Conservation (phyloP, 768 basidiomycete genomes). For the Pholiota microspora region DNA sequence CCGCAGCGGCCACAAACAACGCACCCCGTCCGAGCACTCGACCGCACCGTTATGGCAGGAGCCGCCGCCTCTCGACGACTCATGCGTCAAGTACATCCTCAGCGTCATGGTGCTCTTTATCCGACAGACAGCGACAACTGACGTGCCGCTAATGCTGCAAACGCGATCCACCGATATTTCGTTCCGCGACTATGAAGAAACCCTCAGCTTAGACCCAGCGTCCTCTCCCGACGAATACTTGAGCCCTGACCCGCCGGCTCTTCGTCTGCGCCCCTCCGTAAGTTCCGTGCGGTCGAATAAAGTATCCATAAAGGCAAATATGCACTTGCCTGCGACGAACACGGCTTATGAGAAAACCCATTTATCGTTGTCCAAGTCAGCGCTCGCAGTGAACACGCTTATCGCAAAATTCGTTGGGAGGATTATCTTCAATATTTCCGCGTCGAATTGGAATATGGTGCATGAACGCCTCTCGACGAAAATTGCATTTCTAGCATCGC, state of each 20-base stretch:
- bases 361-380: slow-evolving; percentile 54
- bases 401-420: slow-evolving; percentile 74
- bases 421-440: slow-evolving; percentile 83
- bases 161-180: slow-evolving; percentile 60
- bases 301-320: slow-evolving; percentile 36
- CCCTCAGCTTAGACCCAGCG: too few species aligned
- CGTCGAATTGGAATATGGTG: slow-evolving; percentile 84
- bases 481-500: slow-evolving; percentile 60
- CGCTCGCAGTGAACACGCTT: slow-evolving; percentile 53
- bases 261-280: slow-evolving; percentile 26
- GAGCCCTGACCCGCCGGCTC: neutral
- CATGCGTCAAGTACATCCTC: slow-evolving; percentile 76
- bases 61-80: slow-evolving; percentile 74
- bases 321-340: slow-evolving; percentile 37
- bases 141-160: slow-evolving; percentile 53
- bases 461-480: slow-evolving; percentile 66
- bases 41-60: slow-evolving; percentile 52
- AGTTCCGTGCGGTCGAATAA: slow-evolving; percentile 35
- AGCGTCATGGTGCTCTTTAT: slow-evolving; percentile 83
- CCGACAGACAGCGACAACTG: slow-evolving; percentile 62
- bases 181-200: slow-evolving; percentile 71
- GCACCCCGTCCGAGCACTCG: slow-evolving; percentile 44
- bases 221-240: neutral
- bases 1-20: slow-evolving; percentile 26
- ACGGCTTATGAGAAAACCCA: slow-evolving; percentile 61